Evolutionary conservation across 495 filamentous ascomycete species (phyloP), one percentile per base, ranked within the genome.

Genomic region (Talaromyces adpressus): DNA sequence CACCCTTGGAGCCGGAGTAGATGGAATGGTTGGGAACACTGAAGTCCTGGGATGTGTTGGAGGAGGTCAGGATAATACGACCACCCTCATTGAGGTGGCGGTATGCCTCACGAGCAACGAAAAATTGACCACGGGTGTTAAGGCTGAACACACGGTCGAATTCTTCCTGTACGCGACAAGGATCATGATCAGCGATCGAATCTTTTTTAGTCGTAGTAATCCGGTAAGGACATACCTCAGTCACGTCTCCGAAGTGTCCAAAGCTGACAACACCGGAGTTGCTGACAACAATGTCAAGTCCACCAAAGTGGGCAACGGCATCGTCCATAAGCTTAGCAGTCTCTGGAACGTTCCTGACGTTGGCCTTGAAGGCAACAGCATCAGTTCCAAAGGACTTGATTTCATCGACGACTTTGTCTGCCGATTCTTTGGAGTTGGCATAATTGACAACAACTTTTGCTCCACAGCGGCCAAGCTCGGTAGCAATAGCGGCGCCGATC

Each of bases 381-480:
- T 84, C 81, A 54, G 78, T 79, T 23, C 86, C 85, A 34, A 34
- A 34, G 32, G 32, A 34, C 32, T 34, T 34, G 62, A 93, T 89
- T 63, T 85, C 78, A 18, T 73, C 57, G 57, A 81, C 79, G 47
- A 80, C 67, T 66, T 77, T 69, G 22, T 80, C 67, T 56, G 79
- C 79, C 4, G 73, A 67, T 45, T 63, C 63, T 45, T 63, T 47
- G 49, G 59, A 63, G 49, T 64, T 70, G 52, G 64, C 56, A 32
- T 74, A 74, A 69, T 69, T 73, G 64, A 96, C 78, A 41, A 95
- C 74, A 59, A 94, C 82, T 69, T 95, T 88, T 52, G 92, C 91
- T 22, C 92, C 92, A 59, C 88, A 89, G 77, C 93, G 90, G 25
- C 91, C 92, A 11, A 96, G 75, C 0, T 83, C 88, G 54, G 93